phyloP scores from a whole-genome alignment of 208 protist genomes.

The Vickermania spadyakhi region DNA sequence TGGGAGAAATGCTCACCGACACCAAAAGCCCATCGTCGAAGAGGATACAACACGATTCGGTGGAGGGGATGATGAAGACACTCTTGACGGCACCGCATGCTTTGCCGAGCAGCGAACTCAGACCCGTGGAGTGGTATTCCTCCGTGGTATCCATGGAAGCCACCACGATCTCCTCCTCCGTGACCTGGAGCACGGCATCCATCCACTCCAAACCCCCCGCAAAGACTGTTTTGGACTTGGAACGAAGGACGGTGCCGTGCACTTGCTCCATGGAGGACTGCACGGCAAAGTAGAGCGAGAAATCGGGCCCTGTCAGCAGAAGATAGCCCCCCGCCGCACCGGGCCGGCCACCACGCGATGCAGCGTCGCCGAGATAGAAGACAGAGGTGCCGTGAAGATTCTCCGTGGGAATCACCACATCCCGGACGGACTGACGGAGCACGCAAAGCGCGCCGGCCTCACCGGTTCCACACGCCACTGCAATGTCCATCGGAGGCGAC shows the following conservation, averaged over 20 bases:
- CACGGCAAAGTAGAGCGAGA: conserved; percentile 70
- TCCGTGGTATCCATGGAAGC: conserved; percentile 49
- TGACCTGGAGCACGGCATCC: conserved; percentile 62
- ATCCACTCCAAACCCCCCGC: conserved; percentile 33
- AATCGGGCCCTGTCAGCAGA: conserved; percentile 53
- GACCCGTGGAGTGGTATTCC: conserved; percentile 15
- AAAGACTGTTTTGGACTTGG: conserved; percentile 43
- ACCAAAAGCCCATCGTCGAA: conserved; percentile 3
- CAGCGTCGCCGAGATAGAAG: conserved; percentile 39
- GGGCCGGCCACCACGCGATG: conserved; percentile 5
- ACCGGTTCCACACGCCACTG: conserved; percentile 40
- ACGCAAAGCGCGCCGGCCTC: conserved; percentile 40
- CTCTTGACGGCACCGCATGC: background rate
- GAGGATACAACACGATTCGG: background rate
- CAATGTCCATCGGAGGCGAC: conserved; percentile 81
- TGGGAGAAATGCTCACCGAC: background rate
- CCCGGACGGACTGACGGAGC: conserved; percentile 56
- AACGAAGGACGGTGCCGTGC: conserved; percentile 36
- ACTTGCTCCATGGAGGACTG: conserved; percentile 68
- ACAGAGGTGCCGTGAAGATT: conserved; percentile 65
- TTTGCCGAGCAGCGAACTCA: conserved; percentile 12
- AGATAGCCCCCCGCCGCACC: conserved; percentile 19
- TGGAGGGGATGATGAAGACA: conserved; percentile 6
- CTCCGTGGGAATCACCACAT: conserved; percentile 41
- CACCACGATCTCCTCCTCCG: conserved; percentile 51